phyloP scores from a whole-genome alignment of 306 rosid genomes.

The Pyrus communis region DNA sequence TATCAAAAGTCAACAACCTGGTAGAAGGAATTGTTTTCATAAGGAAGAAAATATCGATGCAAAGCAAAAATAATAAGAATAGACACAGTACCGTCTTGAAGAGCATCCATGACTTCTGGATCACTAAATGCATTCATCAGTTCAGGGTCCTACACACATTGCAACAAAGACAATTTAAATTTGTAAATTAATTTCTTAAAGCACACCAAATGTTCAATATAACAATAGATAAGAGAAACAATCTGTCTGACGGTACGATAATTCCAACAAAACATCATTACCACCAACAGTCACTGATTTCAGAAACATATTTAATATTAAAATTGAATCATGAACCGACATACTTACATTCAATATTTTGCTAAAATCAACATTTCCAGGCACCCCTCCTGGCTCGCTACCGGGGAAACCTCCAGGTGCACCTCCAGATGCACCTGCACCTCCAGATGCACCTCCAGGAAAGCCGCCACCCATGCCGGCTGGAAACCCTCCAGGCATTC shows the following conservation, averaged over 20 bases:
- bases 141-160: constrained; percentile 63
- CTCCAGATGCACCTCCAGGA: constrained; percentile 24
- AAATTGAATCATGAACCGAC: neutral
- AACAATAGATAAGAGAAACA: neutral
- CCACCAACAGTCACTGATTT: neutral
- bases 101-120: constrained; percentile 93
- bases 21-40: neutral
- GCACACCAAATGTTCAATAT: neutral
- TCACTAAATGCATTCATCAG: constrained; percentile 77
- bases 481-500: constrained; percentile 27
- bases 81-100: constrained; percentile 66
- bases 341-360: constrained; percentile 72
- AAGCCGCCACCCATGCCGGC: constrained; percentile 36
- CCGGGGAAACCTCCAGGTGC: constrained; percentile 25
- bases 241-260: no score
- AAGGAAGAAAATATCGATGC: neutral
- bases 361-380: constrained; percentile 88
- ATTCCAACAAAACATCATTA: no score
- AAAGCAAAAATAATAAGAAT: neutral
- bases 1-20: neutral
- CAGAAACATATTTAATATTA: neutral
- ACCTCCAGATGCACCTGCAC: constrained; percentile 1
- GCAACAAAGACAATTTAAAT: neutral
- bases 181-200: neutral
- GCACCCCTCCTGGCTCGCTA: constrained; percentile 58